Evolutionary conservation across 805 yeast species (phyloP).

Genomic region (Danielia oregonensis): DNA sequence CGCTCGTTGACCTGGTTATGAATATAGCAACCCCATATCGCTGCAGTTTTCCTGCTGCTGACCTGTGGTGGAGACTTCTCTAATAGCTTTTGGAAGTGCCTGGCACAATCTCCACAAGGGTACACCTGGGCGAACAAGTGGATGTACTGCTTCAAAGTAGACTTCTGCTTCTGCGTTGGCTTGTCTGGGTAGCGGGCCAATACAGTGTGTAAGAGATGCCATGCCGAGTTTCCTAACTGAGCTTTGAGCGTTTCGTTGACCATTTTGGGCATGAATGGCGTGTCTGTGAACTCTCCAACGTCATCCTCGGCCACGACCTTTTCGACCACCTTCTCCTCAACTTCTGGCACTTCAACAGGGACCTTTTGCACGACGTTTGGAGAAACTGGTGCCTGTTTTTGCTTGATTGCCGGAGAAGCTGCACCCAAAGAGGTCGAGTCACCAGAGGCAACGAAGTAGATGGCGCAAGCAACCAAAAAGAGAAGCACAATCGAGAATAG

Average conservation of each 20-base stretch:
- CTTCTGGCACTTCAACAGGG: not conserved
- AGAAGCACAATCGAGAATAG: constrained; percentile 11
- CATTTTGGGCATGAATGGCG: constrained; percentile 90
- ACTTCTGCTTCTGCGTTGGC: constrained; percentile 62
- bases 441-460: constrained; percentile 16
- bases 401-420: too few species aligned
- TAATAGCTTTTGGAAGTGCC: constrained; percentile 75
- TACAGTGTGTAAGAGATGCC: constrained; percentile 88
- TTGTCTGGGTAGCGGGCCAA: constrained; percentile 87
- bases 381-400: constrained; percentile 1
- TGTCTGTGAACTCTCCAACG: constrained; percentile 23
- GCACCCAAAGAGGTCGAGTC: constrained; percentile 11
- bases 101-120: constrained; percentile 97
- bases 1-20: constrained; percentile 23
- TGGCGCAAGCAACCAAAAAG: constrained; percentile 13
- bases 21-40: constrained; percentile 89
- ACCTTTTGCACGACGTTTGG: not conserved
- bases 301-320: not conserved
- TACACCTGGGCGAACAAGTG: constrained; percentile 83
- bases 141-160: constrained; percentile 61
- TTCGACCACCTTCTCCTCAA: not conserved
- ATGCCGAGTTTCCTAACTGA: constrained; percentile 84
- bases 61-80: constrained; percentile 81
- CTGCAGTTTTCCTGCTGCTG: constrained; percentile 70
- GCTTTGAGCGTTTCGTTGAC: constrained; percentile 79